phyloP scores from a whole-genome alignment of 1,139 yeast species.

The Suhomyces anneliseae region DNA sequence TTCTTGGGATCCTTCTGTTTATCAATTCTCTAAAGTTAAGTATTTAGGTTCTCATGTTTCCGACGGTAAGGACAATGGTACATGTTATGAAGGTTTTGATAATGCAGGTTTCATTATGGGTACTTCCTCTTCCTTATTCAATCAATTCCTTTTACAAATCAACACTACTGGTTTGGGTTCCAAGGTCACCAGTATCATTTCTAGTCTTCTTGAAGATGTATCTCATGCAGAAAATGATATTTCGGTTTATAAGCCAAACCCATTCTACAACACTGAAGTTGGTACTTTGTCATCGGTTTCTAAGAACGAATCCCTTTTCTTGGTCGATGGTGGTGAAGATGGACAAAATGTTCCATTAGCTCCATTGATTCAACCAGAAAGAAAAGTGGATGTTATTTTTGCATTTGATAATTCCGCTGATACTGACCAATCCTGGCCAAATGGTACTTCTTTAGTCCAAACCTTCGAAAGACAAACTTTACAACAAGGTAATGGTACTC shows the following conservation, averaged over 20 bases:
- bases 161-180: conserved; percentile 23
- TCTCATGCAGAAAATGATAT: conserved; percentile 20
- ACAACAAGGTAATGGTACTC: conserved; percentile 24
- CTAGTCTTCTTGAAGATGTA: conserved; percentile 17
- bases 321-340: conserved; percentile 37
- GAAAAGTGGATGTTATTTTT: conserved; percentile 30
- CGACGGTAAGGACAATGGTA: conserved; percentile 45
- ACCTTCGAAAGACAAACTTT: conserved; percentile 35
- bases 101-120: conserved; percentile 49
- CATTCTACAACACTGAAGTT: conserved; percentile 18
- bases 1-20: conserved; percentile 80
- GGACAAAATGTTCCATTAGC: conserved; percentile 30
- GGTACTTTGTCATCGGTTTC: conserved; percentile 18
- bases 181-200: conserved; percentile 17
- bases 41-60: conserved; percentile 71
- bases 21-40: conserved; percentile 64
- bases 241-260: conserved; percentile 26
- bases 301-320: conserved; percentile 21
- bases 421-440: conserved; percentile 30
- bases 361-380: conserved; percentile 27
- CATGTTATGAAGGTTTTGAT: conserved; percentile 39
- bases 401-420: conserved; percentile 35
- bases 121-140: conserved; percentile 46
- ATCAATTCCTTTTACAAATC: conserved; percentile 24
- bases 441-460: conserved; percentile 34